These are phyloP conservation scores for Stachybotrys echinatus DNA, from an alignment of 2,329 filamentous ascomycete genomes.

Conservation along the genomic window DNA sequence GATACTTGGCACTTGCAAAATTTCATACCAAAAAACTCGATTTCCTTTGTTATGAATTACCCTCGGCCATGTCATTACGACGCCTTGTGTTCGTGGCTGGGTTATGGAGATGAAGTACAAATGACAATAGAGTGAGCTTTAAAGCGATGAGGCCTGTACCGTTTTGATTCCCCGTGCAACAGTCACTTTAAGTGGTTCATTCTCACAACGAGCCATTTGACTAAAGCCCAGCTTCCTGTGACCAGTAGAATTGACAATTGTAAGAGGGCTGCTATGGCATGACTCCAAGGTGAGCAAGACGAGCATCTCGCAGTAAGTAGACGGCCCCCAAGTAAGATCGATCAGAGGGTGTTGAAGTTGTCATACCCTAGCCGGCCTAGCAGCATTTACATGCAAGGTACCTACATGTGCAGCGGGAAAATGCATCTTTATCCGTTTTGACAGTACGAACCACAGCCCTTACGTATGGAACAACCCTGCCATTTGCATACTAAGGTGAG, in stretches of 20 bases:
- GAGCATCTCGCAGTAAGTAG: too few species aligned
- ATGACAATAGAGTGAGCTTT: slow-evolving; percentile 29
- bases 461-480: too few species aligned
- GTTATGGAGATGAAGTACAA: slow-evolving; percentile 9
- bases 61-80: slow-evolving; percentile 23
- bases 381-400: not conserved
- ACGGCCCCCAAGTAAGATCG: too few species aligned
- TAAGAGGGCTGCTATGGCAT: too few species aligned
- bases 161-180: slow-evolving; percentile 6
- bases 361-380: too few species aligned
- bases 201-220: too few species aligned
- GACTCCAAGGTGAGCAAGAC: too few species aligned
- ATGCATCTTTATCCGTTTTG: not conserved
- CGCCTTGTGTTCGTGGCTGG: slow-evolving; percentile 23
- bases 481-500: too few species aligned
- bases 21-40: slow-evolving; percentile 8
- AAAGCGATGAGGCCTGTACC: slow-evolving; percentile 19
- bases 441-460: not conserved
- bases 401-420: not conserved
- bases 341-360: too few species aligned
- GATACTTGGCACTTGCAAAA: slow-evolving; percentile 20
- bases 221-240: too few species aligned
- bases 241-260: too few species aligned
- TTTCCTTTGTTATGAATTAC: slow-evolving; percentile 34
- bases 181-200: not conserved